These are phyloP conservation scores for Ascoidea rubescens DNA, from an alignment of 805 yeast species.

Conservation along the genomic window DNA sequence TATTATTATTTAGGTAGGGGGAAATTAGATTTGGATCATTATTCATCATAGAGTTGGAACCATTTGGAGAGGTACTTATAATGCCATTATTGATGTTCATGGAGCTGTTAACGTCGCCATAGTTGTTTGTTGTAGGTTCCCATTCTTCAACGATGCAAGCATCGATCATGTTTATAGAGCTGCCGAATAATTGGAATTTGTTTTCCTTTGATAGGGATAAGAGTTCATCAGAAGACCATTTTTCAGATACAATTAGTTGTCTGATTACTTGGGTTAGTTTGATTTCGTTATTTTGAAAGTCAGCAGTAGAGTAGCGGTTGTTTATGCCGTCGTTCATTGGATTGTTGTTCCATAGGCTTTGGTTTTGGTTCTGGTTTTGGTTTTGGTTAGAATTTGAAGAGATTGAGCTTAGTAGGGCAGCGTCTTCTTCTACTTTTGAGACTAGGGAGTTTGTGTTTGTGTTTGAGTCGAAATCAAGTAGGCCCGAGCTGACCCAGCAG, in stretches of 20 bases:
- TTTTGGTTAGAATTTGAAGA: neutral
- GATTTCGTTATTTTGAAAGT: conserved; percentile 19
- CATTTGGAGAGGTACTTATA: too few species aligned
- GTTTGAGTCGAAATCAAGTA: conserved; percentile 7
- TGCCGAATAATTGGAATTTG: conserved; percentile 30
- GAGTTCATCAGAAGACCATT: conserved; percentile 45
- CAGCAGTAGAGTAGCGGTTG: conserved; percentile 11
- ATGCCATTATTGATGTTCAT: neutral
- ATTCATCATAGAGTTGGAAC: neutral
- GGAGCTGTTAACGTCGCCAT: neutral
- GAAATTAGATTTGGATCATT: neutral
- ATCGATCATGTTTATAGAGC: conserved; percentile 47
- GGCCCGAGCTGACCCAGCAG: conserved; percentile 9
- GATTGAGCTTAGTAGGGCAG: neutral
- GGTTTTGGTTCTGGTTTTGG: neutral
- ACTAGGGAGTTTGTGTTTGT: conserved; percentile 2
- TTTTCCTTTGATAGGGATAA: conserved; percentile 33
- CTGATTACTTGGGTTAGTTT: conserved; percentile 30
- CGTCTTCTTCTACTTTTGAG: neutral
- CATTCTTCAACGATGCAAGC: conserved; percentile 39
- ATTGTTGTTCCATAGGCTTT: neutral
- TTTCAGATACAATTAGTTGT: conserved; percentile 32
- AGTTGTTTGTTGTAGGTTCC: conserved; percentile 15
- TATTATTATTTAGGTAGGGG: neutral
- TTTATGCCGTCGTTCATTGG: conserved; percentile 12